Conservation (phyloP, 1,284 basidiomycete genomes). For the Waitea zeae region DNA sequence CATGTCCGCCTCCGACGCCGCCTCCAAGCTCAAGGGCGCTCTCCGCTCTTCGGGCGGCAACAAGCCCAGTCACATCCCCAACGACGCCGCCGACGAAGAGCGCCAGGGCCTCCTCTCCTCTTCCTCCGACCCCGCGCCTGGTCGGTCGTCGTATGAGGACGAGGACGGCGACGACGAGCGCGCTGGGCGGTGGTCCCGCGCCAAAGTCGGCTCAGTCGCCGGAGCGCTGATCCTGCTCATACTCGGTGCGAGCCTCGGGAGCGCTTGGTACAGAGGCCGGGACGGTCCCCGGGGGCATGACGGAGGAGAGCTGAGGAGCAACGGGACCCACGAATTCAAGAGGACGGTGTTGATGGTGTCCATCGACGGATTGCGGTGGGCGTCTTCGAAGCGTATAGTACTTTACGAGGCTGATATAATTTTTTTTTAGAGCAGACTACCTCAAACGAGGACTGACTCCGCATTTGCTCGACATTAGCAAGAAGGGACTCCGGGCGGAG, state of each 20-base stretch:
- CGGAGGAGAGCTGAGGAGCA: conserved; percentile 22
- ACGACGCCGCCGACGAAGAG: too few species aligned
- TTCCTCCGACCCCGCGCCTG: too few species aligned
- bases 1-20: too few species aligned
- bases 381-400: conserved; percentile 4
- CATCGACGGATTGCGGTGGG: conserved; percentile 69
- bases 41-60: too few species aligned
- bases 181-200: too few species aligned
- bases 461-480: conserved; percentile 59
- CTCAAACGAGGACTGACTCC: conserved; percentile 71
- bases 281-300: neutral
- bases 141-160: too few species aligned
- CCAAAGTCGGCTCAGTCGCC: too few species aligned
- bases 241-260: neutral
- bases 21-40: too few species aligned
- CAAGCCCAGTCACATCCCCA: too few species aligned
- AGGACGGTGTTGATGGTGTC: conserved; percentile 73
- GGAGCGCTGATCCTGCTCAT: neutral
- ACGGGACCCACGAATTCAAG: conserved; percentile 66
- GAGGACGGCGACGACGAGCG: too few species aligned
- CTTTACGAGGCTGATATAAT: neutral
- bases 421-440: conserved; percentile 51
- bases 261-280: neutral
- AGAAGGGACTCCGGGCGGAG: conserved; percentile 69
- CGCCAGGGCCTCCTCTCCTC: too few species aligned